Conservation (phyloP, 805 yeast genomes). For the Barnettozyma sp. region DNA sequence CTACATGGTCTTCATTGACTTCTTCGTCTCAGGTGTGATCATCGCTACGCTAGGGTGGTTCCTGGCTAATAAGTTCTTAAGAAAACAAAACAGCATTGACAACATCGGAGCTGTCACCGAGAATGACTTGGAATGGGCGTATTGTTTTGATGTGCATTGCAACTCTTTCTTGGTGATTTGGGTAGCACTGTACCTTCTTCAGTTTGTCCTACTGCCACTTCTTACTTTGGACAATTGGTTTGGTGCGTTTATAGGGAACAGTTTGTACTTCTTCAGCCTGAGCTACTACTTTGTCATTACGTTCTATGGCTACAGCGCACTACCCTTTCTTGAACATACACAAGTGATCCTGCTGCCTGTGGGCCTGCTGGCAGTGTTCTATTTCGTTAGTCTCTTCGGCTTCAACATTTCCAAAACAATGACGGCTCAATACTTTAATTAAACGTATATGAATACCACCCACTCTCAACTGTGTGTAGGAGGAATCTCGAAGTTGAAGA, state of each 20-base stretch:
- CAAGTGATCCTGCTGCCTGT: conserved; percentile 59
- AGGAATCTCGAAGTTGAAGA: conserved; percentile 40
- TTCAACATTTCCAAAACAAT: conserved; percentile 67
- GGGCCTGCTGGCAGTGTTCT: conserved; percentile 48
- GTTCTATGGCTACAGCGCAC: conserved; percentile 80
- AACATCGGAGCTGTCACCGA: conserved; percentile 28
- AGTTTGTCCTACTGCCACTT: conserved; percentile 68
- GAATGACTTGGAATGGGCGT: conserved; percentile 76
- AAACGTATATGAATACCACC: neutral
- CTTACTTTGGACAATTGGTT: conserved; percentile 58
- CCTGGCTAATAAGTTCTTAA: conserved; percentile 58
- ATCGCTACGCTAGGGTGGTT: conserved; percentile 72
- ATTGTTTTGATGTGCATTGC: conserved; percentile 91
- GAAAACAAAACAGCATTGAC: conserved; percentile 27
- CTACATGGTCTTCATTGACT: conserved; percentile 83
- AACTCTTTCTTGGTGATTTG: conserved; percentile 80
- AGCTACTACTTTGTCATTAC: conserved; percentile 74
- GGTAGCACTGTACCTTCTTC: conserved; percentile 67
- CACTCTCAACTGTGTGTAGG: conserved; percentile 4
- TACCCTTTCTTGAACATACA: conserved; percentile 60
- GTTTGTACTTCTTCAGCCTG: conserved; percentile 66
- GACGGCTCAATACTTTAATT: conserved; percentile 31
- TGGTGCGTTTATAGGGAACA: conserved; percentile 69
- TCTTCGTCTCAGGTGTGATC: conserved; percentile 59
- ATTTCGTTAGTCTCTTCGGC: conserved; percentile 57